A percentile compares a stretch with the other conserved stretches of the same genome.
phyloP scores from a whole-genome alignment of 2,329 filamentous ascomycete genomes.

The Epichloe aotearoae region DNA sequence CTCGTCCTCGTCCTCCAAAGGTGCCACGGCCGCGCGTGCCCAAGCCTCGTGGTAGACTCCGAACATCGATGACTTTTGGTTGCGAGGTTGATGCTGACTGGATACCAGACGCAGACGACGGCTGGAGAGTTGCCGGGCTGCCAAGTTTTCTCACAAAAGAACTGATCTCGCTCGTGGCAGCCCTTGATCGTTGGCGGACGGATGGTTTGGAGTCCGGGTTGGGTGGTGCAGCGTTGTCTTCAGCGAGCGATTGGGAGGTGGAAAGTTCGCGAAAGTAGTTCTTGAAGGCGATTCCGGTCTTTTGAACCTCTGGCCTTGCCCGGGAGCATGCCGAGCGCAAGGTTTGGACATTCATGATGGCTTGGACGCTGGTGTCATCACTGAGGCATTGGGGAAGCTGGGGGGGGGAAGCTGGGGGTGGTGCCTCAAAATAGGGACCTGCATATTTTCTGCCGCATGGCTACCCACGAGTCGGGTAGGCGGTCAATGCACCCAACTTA shows the following conservation, averaged over 20 bases:
- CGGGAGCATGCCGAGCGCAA: constrained; percentile 25
- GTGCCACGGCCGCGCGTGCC: constrained; percentile 16
- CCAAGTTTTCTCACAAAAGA: constrained; percentile 15
- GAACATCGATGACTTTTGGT: constrained; percentile 26
- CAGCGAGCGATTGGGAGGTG: constrained; percentile 22
- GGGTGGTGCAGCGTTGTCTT: constrained; percentile 14
- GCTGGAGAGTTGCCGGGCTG: not conserved
- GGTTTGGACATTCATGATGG: constrained; percentile 24
- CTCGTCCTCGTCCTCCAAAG: constrained; percentile 11
- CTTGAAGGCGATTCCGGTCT: constrained; percentile 17
- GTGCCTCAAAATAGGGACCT: not conserved
- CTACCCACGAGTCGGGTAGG: not conserved
- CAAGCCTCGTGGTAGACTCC: constrained; percentile 21
- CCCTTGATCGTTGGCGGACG: constrained; percentile 18
- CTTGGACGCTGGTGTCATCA: constrained; percentile 3
- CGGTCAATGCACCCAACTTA: not conserved
- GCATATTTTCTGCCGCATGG: constrained; percentile 1
- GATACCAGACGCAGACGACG: not conserved
- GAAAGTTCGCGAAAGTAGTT: constrained; percentile 19
- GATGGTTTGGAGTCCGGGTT: constrained; percentile 10
- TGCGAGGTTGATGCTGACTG: constrained; percentile 5
- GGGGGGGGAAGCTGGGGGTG: not conserved
- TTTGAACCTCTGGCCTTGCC: constrained; percentile 21
- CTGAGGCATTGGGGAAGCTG: not conserved
- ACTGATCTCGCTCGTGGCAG: constrained; percentile 22